Evolutionary conservation across 139 green algal species (phyloP), one percentile per base, ranked within the genome.

Genomic region (Haematococcus lacustris): DNA sequence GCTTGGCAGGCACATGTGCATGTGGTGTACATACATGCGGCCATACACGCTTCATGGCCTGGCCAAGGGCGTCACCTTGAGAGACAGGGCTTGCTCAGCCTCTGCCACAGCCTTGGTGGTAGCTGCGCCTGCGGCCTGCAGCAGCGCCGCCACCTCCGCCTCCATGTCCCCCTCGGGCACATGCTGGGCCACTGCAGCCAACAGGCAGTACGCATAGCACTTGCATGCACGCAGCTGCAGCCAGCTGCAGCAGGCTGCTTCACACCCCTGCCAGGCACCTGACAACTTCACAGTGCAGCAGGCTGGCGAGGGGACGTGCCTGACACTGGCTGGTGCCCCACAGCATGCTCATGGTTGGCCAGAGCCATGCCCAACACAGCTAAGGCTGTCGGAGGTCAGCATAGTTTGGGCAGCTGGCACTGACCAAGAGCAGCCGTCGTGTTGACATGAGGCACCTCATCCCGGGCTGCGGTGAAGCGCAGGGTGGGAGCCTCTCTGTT

Each of bases 401-500:
- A n/a, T n/a, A n/a, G n/a, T n/a, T n/a, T n/a, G 47, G 47, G 13
- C 47, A 28, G 47, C 47, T 57, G 47, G 17, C 6, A n/a, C 57
- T 30, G 7, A 70, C 64, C 64, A 3, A 85, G 78, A 2, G 87
- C 87, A 9, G 81, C 83, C 1, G 86, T 91, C 32, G 77, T 82
- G 63, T 70, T 84, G n/a, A 79, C 64, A 2, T 66, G 72, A 13
- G 74, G 25, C 0, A 86, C 60, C 57, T 83, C 73, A 1, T 80
- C 51, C 32, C 84, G 75, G 1, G 73, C 82, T 7, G 83, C 43
- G 0, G 78, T 83, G 70, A 98, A 92, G 1, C 80, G 73, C 23
- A 98, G 74, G 9, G 93, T 97, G 51, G 90, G 85, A 0, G 91
- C 93, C 80, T 98, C 90, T 2, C 94, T 82, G 72, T 98, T 96